A percentile compares a stretch with the other conserved stretches of the same genome.
Evolutionary conservation across 2,329 filamentous ascomycete species (phyloP).

Genomic region (Aspergillus sp.): DNA sequence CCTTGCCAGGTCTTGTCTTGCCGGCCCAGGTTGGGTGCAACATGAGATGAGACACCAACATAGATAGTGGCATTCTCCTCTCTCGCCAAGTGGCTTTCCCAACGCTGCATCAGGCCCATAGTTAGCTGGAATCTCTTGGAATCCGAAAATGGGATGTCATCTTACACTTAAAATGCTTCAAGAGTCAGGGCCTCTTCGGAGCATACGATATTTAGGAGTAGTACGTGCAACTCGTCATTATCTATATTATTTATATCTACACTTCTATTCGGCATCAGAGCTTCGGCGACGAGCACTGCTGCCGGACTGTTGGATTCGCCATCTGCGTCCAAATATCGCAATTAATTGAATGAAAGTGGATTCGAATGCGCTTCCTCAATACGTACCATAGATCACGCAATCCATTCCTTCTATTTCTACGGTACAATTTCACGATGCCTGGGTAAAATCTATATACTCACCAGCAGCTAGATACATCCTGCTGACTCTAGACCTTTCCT

Average conservation of each 20-base stretch:
- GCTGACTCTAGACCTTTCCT: too few relatives aligned
- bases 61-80: conserved; percentile 39
- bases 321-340: not conserved
- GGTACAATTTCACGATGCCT: too few relatives aligned
- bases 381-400: too few relatives aligned
- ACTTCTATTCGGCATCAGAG: not conserved
- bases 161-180: conserved; percentile 35
- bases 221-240: not conserved
- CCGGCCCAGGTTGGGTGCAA: conserved; percentile 33
- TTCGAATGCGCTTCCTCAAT: too few relatives aligned
- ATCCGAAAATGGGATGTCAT: not conserved
- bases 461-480: too few relatives aligned
- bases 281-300: not conserved
- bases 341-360: not conserved
- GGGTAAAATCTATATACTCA: too few relatives aligned
- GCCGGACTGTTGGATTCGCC: not conserved
- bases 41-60: conserved; percentile 38
- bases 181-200: not conserved
- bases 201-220: not conserved
- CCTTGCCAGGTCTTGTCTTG: conserved; percentile 33
- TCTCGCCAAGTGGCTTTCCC: conserved; percentile 21
- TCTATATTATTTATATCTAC: not conserved
- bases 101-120: conserved; percentile 16
- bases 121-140: conserved; percentile 3
- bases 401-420: too few relatives aligned